Base-by-base conservation (phyloP, 768 basidiomycete genomes). In the Phlebiopsis flavidoalba region DNA sequence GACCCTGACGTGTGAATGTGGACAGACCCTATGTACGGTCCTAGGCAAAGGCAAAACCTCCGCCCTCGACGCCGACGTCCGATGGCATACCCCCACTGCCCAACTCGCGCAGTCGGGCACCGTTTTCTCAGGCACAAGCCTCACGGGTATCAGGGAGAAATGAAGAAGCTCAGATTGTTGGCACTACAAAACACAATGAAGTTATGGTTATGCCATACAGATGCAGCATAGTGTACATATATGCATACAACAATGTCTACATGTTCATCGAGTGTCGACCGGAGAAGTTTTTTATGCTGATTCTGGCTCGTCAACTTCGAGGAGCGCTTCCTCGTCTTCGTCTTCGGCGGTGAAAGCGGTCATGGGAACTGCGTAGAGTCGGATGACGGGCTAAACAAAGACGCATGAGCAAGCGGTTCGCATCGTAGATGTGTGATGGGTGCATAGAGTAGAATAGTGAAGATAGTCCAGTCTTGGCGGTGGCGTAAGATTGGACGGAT, bases 321-420 rank as follows among this genome's bases (percentile, higher is more conserved):
- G 73, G 17, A 53, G 69, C 45, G 70, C 76, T 37, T 74, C 77
- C 17, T 89, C 88, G 19, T 75, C 76, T 57, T 91, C 91, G 45
- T 93, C 93, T 62, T 89, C 88, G 8, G 80, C 86, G 17, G 88
- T 89, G 74, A 98, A 97, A 15, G 95, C 85, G 56, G 86, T 84
- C 68, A 84, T 73, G 3, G 96, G 96, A n/a, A 98, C 93, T 53
- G 91, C 80, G 76, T 98, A 99, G 37, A 99, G 75, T 58, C 95
- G 90, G 72, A 98, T 88, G 67, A 96, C 89, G 55, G 95, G 90
- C 96, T 98, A 69, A 53, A 66, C 65, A 66, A 68, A 26, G 21
- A 59, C 2, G 40, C 40, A 43, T 43, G 10, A 31, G 26, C 6
- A 31, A 31, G 26, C 26, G 26, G 26, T 31, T 31, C 6, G 6